Evolutionary conservation across 1,284 basidiomycete genomes (phyloP).

Genomic region (Melampsora medusae): DNA sequence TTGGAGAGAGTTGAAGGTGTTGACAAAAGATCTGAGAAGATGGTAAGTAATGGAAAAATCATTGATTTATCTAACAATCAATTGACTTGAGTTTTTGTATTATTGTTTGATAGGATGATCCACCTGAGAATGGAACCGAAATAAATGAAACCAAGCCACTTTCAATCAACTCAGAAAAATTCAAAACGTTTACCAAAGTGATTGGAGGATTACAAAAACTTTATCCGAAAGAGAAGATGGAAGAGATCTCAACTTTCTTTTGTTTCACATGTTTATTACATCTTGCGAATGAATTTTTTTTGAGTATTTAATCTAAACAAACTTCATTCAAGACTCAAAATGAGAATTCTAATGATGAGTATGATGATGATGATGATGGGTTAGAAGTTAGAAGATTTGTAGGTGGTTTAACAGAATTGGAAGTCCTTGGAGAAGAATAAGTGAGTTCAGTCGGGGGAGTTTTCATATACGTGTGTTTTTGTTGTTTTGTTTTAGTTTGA

Average conservation of each 20-base stretch:
- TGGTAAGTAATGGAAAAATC: slow-evolving; percentile 39
- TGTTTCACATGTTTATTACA: slow-evolving; percentile 97
- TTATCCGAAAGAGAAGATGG: slow-evolving; percentile 90
- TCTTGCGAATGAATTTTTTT: slow-evolving; percentile 89
- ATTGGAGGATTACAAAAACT: slow-evolving; percentile 74
- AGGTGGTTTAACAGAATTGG: slow-evolving; percentile 29
- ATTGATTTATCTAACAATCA: slow-evolving; percentile 50
- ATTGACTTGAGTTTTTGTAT: not conserved
- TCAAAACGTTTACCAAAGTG: slow-evolving; percentile 77
- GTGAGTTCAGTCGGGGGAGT: not conserved
- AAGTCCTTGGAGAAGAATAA: slow-evolving; percentile 28
- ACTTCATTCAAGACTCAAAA: not conserved
- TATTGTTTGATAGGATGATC: not conserved
- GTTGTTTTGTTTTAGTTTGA: no score
- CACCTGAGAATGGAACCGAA: slow-evolving; percentile 57
- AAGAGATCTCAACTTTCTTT: slow-evolving; percentile 97
- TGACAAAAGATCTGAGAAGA: slow-evolving; percentile 58
- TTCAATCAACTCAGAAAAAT: slow-evolving; percentile 64
- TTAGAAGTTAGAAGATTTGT: slow-evolving; percentile 17
- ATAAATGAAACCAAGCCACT: slow-evolving; percentile 59
- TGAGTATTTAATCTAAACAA: slow-evolving; percentile 54
- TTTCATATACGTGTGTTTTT: no score
- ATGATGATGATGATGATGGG: slow-evolving; percentile 1
- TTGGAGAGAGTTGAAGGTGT: slow-evolving; percentile 83
- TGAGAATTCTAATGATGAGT: not conserved